Base-by-base conservation (phyloP, 352 stramenopile species). In the Pythium dissotocum region DNA sequence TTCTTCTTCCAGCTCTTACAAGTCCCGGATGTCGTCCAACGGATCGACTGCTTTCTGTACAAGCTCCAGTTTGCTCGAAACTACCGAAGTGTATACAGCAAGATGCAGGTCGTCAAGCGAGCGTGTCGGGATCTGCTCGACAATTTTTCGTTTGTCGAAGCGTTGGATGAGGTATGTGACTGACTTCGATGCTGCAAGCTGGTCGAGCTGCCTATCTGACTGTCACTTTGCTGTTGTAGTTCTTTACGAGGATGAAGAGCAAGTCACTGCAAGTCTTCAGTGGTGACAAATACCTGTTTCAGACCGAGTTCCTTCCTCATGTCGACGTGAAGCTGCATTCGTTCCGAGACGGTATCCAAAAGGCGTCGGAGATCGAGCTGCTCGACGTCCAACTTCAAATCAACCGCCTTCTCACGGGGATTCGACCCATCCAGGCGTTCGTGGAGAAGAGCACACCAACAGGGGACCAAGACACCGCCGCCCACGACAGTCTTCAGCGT, bases 41-140 rank as follows among this genome's bases (percentile, higher is more conserved):
- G 82, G 18, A 90, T 93, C 53, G 81, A 93, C 30, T 88, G 84
- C 68, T 90, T 93, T 18, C 62, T 91, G 33, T 93, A 88, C 70
- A 93, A 91, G 63, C 77, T 93, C 42, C 80, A 88, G 71, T 93
- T 93, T 52, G 40, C 48, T 16, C 73, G 77, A 1, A 82, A 46
- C 18, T 76, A 85, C 28, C 74, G 71, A 13, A 82, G 60, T 9
- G 60, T 89, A 21, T 69, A 87, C 16, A 65, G 67, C 0, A 78
- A 77, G 35, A 77, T 93, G 40, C 73, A 88, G 51, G 53, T 86
- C 6, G 77, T 90, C 2, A 89, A 88, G 59, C 79, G 81, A 44
- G 80, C 82, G 2, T 93, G 82, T 44, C 73, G 79, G 18, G 81
- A 93, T 65, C 40, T 93, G 18, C 70, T 88, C 10, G 85, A 93